Evolutionary conservation across 1,139 yeast genomes (phyloP).

Genomic region (Hemisphaericaspora xylanilytica): DNA sequence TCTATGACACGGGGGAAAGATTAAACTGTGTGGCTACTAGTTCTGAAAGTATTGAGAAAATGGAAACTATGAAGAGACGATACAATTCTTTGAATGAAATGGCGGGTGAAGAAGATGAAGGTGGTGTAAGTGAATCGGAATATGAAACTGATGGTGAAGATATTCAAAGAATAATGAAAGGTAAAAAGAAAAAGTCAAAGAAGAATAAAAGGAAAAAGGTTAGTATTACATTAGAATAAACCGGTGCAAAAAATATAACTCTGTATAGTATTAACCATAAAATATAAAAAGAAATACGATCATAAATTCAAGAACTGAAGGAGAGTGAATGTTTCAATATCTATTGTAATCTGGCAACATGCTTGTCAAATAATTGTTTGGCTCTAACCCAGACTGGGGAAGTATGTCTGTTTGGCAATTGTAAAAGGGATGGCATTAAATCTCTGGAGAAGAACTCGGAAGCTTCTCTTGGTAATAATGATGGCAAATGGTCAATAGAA

Average conservation of each 20-base stretch:
- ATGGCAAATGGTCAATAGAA: conserved; percentile 96
- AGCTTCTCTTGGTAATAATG: conserved; percentile 93
- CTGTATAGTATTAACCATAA: conserved; percentile 3
- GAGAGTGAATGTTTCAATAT: conserved; percentile 1
- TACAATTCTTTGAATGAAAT: conserved; percentile 36
- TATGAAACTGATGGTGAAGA: conserved; percentile 60
- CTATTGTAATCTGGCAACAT: conserved; percentile 59
- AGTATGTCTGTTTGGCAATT: conserved; percentile 73
- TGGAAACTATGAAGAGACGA: conserved; percentile 69
- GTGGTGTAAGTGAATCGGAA: conserved; percentile 58
- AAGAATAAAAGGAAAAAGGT: conserved; percentile 41
- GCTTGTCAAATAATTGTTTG: conserved; percentile 74
- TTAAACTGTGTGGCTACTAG: conserved; percentile 81
- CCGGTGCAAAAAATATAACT: neutral
- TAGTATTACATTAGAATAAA: conserved; percentile 53
- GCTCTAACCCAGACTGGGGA: conserved; percentile 95
- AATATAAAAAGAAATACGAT: too few relatives aligned
- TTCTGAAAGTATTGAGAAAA: conserved; percentile 74
- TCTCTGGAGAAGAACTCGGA: conserved; percentile 87
- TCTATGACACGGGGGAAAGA: conserved; percentile 90
- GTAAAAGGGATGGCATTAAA: conserved; percentile 81
- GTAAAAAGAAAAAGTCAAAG: conserved; percentile 42
- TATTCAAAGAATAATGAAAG: conserved; percentile 45
- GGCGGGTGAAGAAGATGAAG: conserved; percentile 20
- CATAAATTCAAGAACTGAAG: conserved; percentile 4